Evolutionary conservation across 2,329 filamentous ascomycete genomes (phyloP).

Genomic region (Monilinia fructigena): DNA sequence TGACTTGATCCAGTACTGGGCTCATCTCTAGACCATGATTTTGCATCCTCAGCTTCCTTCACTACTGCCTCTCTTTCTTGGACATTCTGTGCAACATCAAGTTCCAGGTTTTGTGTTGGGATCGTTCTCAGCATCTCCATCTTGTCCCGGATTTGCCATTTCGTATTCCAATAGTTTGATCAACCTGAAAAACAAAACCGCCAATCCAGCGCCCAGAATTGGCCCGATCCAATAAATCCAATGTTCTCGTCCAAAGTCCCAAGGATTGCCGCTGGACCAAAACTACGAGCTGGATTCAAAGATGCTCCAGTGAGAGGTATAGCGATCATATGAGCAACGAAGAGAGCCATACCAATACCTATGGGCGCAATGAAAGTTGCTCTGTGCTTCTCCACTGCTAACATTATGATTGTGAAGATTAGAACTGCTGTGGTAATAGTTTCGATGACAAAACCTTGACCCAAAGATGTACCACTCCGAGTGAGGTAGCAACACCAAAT

Average conservation of each 20-base stretch:
- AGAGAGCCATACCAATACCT: slow-evolving; percentile 42
- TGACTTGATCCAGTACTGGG: neutral
- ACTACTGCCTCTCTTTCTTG: slow-evolving; percentile 30
- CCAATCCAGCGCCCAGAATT: slow-evolving; percentile 49
- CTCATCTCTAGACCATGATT: neutral
- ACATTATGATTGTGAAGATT: slow-evolving; percentile 51
- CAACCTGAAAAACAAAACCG: slow-evolving; percentile 50
- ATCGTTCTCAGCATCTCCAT: slow-evolving; percentile 45
- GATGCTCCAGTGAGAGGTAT: slow-evolving; percentile 46
- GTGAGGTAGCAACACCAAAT: slow-evolving; percentile 45
- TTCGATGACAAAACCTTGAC: slow-evolving; percentile 51
- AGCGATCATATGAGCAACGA: slow-evolving; percentile 48
- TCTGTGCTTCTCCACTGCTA: slow-evolving; percentile 49
- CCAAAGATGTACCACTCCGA: slow-evolving; percentile 44
- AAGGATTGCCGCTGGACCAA: slow-evolving; percentile 49
- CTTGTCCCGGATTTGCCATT: slow-evolving; percentile 50
- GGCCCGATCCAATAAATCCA: slow-evolving; percentile 55
- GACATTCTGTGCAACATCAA: slow-evolving; percentile 35
- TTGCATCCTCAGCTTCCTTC: neutral
- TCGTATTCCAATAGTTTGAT: slow-evolving; percentile 54
- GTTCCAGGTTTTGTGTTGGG: slow-evolving; percentile 46
- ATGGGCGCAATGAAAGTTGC: slow-evolving; percentile 49
- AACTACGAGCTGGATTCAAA: slow-evolving; percentile 49
- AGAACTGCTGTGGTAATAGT: slow-evolving; percentile 49
- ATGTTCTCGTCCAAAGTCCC: slow-evolving; percentile 46